Conservation (phyloP, 208 protist species). For the Polymyxa betae region DNA sequence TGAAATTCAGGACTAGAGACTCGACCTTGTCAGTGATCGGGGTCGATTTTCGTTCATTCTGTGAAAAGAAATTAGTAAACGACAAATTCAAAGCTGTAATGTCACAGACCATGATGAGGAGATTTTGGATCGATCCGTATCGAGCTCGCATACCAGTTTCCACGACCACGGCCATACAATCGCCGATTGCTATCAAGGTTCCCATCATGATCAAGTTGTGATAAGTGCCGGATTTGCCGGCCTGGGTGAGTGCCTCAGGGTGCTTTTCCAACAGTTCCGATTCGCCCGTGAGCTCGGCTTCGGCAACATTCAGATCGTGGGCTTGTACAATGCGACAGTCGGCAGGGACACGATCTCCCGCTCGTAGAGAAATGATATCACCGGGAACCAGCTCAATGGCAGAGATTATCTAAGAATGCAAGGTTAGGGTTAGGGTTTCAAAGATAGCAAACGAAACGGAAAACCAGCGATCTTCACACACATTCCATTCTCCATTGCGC, state of each 20-base stretch:
- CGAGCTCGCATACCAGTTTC: neutral
- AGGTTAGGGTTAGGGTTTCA: neutral
- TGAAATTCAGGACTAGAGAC: neutral
- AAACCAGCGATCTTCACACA: neutral
- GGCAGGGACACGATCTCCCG: conserved; percentile 90
- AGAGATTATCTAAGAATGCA: neutral
- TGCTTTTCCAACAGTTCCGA: conserved; percentile 59
- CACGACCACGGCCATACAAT: neutral
- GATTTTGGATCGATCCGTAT: neutral
- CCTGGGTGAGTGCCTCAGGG: conserved; percentile 52
- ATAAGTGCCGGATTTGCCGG: neutral
- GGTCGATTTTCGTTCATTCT: neutral
- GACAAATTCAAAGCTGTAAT: neutral
- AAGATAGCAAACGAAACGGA: neutral
- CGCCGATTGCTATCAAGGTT: neutral
- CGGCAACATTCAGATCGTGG: conserved; percentile 67
- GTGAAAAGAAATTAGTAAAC: neutral
- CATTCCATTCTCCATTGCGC: neutral
- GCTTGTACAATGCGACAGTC: conserved; percentile 86
- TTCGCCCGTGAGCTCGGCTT: conserved; percentile 82
- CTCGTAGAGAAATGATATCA: conserved; percentile 86
- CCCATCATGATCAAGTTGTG: neutral
- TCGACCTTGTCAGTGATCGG: neutral
- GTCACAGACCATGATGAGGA: neutral
- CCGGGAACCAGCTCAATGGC: conserved; percentile 84